A percentile compares a stretch with the other conserved stretches of the same genome.
Evolutionary conservation across 177 flowering plant species (phyloP).

Genomic region (Vitis hybrid): DNA sequence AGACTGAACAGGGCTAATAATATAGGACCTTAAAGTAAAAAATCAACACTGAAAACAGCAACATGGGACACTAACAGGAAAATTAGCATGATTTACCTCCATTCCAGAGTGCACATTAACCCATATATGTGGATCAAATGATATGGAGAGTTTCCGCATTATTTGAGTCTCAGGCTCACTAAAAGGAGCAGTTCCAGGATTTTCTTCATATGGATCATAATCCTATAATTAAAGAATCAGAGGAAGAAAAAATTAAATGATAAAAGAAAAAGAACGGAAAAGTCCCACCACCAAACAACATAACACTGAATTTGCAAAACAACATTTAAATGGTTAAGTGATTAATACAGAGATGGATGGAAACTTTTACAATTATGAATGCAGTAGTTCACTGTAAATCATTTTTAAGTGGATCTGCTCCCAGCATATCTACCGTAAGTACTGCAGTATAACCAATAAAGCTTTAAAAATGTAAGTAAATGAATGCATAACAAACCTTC

Average conservation of each 20-base stretch:
- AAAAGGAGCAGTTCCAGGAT: conserved; percentile 91
- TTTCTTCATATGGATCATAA: conserved; percentile 97
- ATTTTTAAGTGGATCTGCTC: too few relatives aligned
- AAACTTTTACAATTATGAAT: too few relatives aligned
- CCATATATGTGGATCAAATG: conserved; percentile 96
- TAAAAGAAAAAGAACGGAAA: background rate
- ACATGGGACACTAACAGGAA: background rate
- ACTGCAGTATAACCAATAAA: background rate
- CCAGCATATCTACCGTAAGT: too few relatives aligned
- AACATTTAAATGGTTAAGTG: too few relatives aligned
- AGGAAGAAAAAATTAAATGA: background rate
- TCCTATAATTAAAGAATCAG: conserved; percentile 45
- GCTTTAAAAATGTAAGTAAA: background rate
- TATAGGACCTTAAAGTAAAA: background rate
- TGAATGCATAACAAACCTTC: conserved; percentile 50
- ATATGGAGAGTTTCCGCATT: conserved; percentile 76
- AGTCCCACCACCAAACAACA: background rate
- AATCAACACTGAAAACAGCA: background rate
- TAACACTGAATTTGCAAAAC: background rate
- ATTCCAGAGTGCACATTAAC: conserved; percentile 97
- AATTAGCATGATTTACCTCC: conserved; percentile 57
- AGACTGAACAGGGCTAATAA: background rate
- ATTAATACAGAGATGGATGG: too few relatives aligned
- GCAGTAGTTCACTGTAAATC: too few relatives aligned
- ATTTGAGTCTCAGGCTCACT: conserved; percentile 97